These are phyloP conservation scores for Flaveria robusta DNA, from an alignment of 129 eudicot species.

Conservation along the genomic window DNA sequence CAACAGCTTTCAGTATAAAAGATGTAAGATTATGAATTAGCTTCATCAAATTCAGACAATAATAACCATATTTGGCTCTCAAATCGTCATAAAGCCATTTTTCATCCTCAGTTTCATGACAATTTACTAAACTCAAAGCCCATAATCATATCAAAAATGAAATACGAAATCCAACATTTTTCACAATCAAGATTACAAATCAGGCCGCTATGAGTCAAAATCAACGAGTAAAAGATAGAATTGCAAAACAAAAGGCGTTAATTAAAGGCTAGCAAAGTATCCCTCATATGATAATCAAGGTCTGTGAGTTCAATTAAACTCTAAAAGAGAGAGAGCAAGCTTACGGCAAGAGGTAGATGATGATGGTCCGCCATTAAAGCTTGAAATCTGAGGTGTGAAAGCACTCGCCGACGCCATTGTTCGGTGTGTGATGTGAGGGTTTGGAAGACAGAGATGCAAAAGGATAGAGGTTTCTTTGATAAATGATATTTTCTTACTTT, in stretches of 20 bases:
- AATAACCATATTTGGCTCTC: background rate
- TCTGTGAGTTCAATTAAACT: conserved; percentile 11
- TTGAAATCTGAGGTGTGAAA: conserved; percentile 38
- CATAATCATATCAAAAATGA: background rate
- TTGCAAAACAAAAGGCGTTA: background rate
- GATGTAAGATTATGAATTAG: conserved; percentile 1
- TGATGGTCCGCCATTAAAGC: conserved; percentile 30
- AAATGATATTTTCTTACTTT: conserved; percentile 6
- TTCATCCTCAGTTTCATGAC: conserved; percentile 14
- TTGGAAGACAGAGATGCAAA: conserved; percentile 21
- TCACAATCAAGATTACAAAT: conserved; percentile 9
- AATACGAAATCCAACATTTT: background rate
- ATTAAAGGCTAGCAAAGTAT: background rate
- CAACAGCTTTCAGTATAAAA: conserved; percentile 9
- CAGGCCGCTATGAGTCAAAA: background rate
- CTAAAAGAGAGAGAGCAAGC: conserved; percentile 9
- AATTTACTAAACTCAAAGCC: conserved; percentile 19
- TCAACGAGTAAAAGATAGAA: background rate
- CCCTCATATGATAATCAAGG: conserved; percentile 4
- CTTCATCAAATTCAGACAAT: conserved; percentile 2
- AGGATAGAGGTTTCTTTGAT: conserved; percentile 21
- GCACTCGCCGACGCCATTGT: conserved; percentile 31
- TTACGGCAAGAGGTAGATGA: conserved; percentile 28
- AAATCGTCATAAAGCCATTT: background rate
- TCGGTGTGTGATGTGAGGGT: conserved; percentile 26